A percentile compares a stretch with the other conserved stretches of the same genome.
phyloP scores from a whole-genome alignment of 1,284 basidiomycete genomes.

The Melanopsichium pennsylvanicum region DNA sequence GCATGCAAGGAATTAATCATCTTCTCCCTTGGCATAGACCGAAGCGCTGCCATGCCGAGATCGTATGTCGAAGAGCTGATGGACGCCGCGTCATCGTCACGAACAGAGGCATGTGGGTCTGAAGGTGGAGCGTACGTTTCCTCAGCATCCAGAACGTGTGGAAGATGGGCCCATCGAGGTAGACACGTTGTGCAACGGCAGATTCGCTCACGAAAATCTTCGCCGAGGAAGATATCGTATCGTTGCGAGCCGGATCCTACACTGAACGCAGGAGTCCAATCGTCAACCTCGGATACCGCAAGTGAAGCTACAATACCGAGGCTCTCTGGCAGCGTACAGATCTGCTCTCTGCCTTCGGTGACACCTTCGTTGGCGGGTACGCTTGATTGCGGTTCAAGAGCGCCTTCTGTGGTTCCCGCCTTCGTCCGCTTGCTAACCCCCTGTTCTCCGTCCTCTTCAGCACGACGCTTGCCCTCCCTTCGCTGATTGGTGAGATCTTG shows the following conservation, averaged over 20 bases:
- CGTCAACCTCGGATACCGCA: conserved; percentile 20
- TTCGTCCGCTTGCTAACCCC: conserved; percentile 19
- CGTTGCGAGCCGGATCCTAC: conserved; percentile 13
- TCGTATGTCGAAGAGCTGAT: conserved; percentile 64
- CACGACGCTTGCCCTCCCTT: conserved; percentile 25
- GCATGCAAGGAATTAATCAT: conserved; percentile 66
- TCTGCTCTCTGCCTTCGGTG: background rate
- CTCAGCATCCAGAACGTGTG: conserved; percentile 66
- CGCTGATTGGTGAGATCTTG: background rate
- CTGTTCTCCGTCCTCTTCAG: conserved; percentile 1
- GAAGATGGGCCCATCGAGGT: conserved; percentile 41
- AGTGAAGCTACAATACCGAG: conserved; percentile 12
- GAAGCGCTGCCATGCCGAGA: conserved; percentile 66
- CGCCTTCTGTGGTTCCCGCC: background rate
- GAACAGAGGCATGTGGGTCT: conserved; percentile 35
- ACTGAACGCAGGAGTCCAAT: conserved; percentile 32
- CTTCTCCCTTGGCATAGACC: conserved; percentile 64
- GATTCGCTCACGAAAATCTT: conserved; percentile 64
- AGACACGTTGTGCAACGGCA: conserved; percentile 63
- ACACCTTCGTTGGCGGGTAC: background rate
- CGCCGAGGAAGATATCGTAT: conserved; percentile 60
- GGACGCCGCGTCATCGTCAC: conserved; percentile 49
- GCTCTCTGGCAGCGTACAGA: conserved; percentile 20
- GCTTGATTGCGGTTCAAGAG: background rate
- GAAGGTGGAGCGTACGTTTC: conserved; percentile 65